Base-by-base conservation (phyloP, 2,329 filamentous ascomycete species). In the Teratosphaeria zuluensis region DNA sequence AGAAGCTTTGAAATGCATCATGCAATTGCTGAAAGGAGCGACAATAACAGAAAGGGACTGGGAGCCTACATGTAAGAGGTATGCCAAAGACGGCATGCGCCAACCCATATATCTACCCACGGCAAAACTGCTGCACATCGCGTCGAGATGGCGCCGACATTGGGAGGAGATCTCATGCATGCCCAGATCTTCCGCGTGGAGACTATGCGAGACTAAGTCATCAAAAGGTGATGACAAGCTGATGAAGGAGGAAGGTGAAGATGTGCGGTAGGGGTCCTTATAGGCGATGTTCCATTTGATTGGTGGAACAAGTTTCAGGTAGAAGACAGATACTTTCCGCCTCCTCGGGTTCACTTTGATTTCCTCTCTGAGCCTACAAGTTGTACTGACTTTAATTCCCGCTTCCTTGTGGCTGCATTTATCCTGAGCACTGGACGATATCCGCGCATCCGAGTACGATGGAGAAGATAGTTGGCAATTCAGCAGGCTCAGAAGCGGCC, bases 1-100 rank as follows among this genome's bases (percentile, higher is more conserved):
- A 19, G 55, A 57, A 16, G 16, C 52, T 30, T 55, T 55, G 55
- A 61, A 32, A 48, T 53, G 53, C 59, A 59, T 61, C 19, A 52
- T 56, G 30, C 19, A 14, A 24, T 53, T 12, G 7, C 30, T 24
- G 12, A 53, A 19, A 35, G 42, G n/a, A 21, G 32, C 1, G 57
- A 48, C 9, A 53, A 12, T 16, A 19, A 46, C 5, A 46, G 14
- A 46, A 46, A 19, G 42, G n/a, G 14, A 46, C 11, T 16, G 19
- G 9, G 42, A 21, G n/a, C 16, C 38, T n/a, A 46, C 16, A 46
- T 46, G 24, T 28, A 28, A 28, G 24, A 28, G 24, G 24, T 28
- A 28, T 28, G 24, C 33, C 38, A 16, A 46, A 16, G 38, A 2
- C 12, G 42, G 19, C 42, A 19, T 21, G 8, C 9, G n/a, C 42